These are phyloP conservation scores for Entomortierella lignicola DNA, from an alignment of 192 early-diverging fungal genomes.

Conservation along the genomic window DNA sequence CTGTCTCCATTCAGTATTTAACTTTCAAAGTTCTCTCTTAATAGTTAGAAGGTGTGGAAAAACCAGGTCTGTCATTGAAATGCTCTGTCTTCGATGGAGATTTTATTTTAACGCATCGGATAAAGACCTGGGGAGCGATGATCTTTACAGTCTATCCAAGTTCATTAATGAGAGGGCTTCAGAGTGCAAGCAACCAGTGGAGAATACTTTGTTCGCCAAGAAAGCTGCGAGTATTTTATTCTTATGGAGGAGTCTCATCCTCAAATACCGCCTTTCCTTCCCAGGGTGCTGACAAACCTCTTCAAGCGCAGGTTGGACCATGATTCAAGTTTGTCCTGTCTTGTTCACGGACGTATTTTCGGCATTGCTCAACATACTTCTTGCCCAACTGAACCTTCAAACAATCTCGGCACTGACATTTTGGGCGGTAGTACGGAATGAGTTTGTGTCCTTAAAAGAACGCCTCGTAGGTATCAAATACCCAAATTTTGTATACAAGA, in stretches of 20 bases:
- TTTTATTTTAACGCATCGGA: no score
- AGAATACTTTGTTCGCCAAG: no score
- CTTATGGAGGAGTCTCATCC: background rate
- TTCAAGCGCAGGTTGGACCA: background rate
- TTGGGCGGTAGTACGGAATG: background rate
- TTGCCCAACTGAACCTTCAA: background rate
- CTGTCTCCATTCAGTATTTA: no score
- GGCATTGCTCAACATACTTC: background rate
- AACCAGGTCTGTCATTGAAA: no score
- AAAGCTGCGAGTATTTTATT: background rate
- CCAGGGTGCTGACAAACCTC: no score
- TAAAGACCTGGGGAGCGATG: background rate
- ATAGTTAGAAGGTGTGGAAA: no score
- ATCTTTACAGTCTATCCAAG: no score
- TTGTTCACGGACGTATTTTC: background rate
- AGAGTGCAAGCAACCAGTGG: no score
- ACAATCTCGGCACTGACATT: background rate
- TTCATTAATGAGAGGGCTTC: no score
- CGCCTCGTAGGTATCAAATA: background rate
- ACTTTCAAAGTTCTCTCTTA: no score
- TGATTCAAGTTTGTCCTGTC: background rate
- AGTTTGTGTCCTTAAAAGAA: background rate
- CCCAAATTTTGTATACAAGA: background rate
- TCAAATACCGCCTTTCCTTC: background rate
- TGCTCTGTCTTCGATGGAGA: no score